A percentile compares a stretch with the other conserved stretches of the same genome.
phyloP scores from a whole-genome alignment of 345 rosid species.

The Linum lewisii region DNA sequence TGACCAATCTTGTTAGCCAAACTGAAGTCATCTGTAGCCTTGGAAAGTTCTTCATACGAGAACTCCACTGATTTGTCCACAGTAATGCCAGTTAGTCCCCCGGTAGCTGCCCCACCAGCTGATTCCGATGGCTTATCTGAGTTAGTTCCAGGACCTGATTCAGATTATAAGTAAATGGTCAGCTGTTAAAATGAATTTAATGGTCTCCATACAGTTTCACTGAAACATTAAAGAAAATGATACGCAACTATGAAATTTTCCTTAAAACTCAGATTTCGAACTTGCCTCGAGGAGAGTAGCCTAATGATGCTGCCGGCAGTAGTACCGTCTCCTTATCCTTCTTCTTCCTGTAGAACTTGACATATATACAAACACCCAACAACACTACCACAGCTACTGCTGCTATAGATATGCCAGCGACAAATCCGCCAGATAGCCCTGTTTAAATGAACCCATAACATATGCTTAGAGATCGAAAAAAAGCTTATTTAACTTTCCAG shows the following conservation, averaged over 20 bases:
- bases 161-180: not conserved
- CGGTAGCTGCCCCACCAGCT: conserved; percentile 11
- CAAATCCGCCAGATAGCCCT: conserved; percentile 26
- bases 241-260: not conserved
- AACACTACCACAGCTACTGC: conserved; percentile 21
- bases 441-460: conserved; percentile 17
- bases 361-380: conserved; percentile 12
- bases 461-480: conserved; percentile 10
- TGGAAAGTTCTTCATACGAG: conserved; percentile 7
- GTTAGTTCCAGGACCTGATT: conserved; percentile 13
- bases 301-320: conserved; percentile 17
- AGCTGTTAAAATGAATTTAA: not conserved
- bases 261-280: conserved; percentile 14
- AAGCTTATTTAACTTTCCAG: not conserved
- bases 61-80: conserved; percentile 8
- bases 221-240: not conserved
- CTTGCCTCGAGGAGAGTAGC: conserved; percentile 12
- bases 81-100: conserved; percentile 6
- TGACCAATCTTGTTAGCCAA: conserved; percentile 9
- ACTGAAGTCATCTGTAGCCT: conserved; percentile 11
- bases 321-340: conserved; percentile 14
- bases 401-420: conserved; percentile 34
- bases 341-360: conserved; percentile 20
- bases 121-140: conserved; percentile 18
- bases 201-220: no score